These are phyloP conservation scores for Carpinus fangiana DNA, from an alignment of 306 rosid species.

Conservation along the genomic window DNA sequence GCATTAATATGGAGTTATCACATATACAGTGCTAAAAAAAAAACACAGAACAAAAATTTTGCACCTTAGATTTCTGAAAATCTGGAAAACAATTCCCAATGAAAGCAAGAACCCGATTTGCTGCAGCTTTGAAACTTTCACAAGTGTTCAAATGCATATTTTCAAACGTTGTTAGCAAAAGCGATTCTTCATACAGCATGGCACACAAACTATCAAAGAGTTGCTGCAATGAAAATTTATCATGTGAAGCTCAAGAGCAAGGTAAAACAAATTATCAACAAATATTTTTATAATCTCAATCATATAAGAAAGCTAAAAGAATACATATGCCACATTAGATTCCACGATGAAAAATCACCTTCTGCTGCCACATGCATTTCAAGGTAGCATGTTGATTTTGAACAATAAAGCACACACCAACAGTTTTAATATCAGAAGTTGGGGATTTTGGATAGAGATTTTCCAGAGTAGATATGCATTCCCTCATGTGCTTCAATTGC, in stretches of 20 bases:
- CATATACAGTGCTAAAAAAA: slow-evolving; percentile 17
- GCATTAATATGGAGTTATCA: slow-evolving; percentile 24
- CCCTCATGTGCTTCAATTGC: slow-evolving; percentile 59
- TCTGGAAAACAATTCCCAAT: slow-evolving; percentile 58
- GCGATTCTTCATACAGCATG: slow-evolving; percentile 49
- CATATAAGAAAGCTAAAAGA: background rate
- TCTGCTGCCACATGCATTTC: slow-evolving; percentile 90
- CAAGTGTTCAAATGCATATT: slow-evolving; percentile 61
- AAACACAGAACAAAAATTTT: slow-evolving; percentile 22
- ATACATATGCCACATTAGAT: background rate
- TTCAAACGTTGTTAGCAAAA: slow-evolving; percentile 57
- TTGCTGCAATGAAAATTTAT: slow-evolving; percentile 54
- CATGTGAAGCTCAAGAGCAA: slow-evolving; percentile 15
- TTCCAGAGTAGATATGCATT: slow-evolving; percentile 51
- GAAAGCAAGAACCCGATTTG: slow-evolving; percentile 44
- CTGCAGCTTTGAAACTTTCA: slow-evolving; percentile 48
- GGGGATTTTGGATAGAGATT: slow-evolving; percentile 48
- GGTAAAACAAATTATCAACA: slow-evolving; percentile 10
- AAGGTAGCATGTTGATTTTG: slow-evolving; percentile 52
- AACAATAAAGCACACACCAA: slow-evolving; percentile 38
- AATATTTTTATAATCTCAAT: background rate
- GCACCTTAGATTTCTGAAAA: slow-evolving; percentile 71
- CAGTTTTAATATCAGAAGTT: slow-evolving; percentile 29
- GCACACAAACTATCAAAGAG: slow-evolving; percentile 67
- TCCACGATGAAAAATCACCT: slow-evolving; percentile 38